These are phyloP conservation scores for Haematococcus lacustris DNA, from an alignment of 139 green algal species.

Conservation along the genomic window DNA sequence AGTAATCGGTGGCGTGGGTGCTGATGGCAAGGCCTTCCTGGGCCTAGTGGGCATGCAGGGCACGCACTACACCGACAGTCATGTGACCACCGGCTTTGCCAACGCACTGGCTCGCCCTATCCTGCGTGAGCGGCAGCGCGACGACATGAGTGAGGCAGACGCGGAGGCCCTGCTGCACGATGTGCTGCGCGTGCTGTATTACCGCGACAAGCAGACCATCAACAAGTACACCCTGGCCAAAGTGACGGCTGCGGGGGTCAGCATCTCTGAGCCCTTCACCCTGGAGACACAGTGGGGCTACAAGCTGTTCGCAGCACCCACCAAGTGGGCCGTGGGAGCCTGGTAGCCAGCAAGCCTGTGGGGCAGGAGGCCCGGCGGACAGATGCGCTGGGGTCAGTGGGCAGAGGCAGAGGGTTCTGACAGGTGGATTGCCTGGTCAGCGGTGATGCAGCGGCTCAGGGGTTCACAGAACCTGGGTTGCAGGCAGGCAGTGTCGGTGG, in stretches of 20 bases:
- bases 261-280: slow-evolving; percentile 83
- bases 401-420: too few species aligned
- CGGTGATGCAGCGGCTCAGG: too few species aligned
- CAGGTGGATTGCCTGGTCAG: too few species aligned
- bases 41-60: slow-evolving; percentile 85
- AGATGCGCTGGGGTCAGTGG: too few species aligned
- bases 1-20: slow-evolving; percentile 69
- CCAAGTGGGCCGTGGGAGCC: slow-evolving; percentile 48
- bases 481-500: too few species aligned
- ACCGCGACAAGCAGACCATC: slow-evolving; percentile 90
- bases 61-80: slow-evolving; percentile 70
- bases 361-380: too few species aligned
- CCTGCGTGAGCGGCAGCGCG: slow-evolving; percentile 77
- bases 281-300: slow-evolving; percentile 86
- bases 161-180: slow-evolving; percentile 77
- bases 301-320: slow-evolving; percentile 54
- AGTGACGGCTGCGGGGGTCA: slow-evolving; percentile 58
- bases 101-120: slow-evolving; percentile 86
- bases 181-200: slow-evolving; percentile 87
- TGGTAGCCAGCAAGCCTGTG: too few species aligned
- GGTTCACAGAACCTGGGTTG: too few species aligned
- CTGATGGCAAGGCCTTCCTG: slow-evolving; percentile 67
- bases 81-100: slow-evolving; percentile 85
- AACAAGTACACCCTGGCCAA: slow-evolving; percentile 93
- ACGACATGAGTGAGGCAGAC: slow-evolving; percentile 89